A percentile compares a stretch with the other conserved stretches of the same genome.
Conservation (phyloP, 352 stramenopile species). For the Globisporangium emineosum region DNA sequence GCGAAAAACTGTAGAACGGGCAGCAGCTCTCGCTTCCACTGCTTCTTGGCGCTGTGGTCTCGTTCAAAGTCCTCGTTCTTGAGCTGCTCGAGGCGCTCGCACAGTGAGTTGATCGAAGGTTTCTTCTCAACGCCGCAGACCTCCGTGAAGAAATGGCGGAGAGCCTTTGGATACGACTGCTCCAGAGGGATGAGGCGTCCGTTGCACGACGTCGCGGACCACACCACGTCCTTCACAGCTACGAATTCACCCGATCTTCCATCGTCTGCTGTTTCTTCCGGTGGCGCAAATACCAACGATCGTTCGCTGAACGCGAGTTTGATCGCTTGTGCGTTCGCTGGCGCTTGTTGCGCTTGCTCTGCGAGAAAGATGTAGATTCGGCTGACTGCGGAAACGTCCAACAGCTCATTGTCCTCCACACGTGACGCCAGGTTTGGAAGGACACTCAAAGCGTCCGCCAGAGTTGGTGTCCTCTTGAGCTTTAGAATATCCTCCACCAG, state of each 20-base stretch:
- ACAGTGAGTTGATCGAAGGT: conserved; percentile 48
- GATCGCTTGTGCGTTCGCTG: conserved; percentile 16
- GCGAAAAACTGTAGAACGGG: conserved; percentile 41
- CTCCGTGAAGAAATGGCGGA: conserved; percentile 62
- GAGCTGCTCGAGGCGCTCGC: conserved; percentile 26
- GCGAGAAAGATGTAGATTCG: conserved; percentile 43
- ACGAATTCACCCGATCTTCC: conserved; percentile 19
- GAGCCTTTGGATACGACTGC: conserved; percentile 42
- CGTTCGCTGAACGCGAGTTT: conserved; percentile 25
- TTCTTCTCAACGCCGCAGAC: conserved; percentile 64
- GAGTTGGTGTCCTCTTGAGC: conserved; percentile 37
- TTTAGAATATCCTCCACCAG: conserved; percentile 37
- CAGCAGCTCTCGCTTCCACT: conserved; percentile 36
- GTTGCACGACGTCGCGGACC: conserved; percentile 34
- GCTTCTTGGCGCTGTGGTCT: conserved; percentile 12
- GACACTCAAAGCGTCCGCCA: conserved; percentile 41
- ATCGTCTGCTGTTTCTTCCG: background rate
- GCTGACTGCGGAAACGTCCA: conserved; percentile 25
- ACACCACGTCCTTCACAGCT: conserved; percentile 34
- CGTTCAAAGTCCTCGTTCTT: background rate
- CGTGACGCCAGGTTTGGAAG: conserved; percentile 30
- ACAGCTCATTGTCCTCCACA: conserved; percentile 5
- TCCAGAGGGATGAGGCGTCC: conserved; percentile 38
- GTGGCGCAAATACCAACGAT: conserved; percentile 26
- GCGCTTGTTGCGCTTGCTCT: conserved; percentile 19